Conservation (phyloP, 177 flowering plant species). For the Telopea speciosissima region DNA sequence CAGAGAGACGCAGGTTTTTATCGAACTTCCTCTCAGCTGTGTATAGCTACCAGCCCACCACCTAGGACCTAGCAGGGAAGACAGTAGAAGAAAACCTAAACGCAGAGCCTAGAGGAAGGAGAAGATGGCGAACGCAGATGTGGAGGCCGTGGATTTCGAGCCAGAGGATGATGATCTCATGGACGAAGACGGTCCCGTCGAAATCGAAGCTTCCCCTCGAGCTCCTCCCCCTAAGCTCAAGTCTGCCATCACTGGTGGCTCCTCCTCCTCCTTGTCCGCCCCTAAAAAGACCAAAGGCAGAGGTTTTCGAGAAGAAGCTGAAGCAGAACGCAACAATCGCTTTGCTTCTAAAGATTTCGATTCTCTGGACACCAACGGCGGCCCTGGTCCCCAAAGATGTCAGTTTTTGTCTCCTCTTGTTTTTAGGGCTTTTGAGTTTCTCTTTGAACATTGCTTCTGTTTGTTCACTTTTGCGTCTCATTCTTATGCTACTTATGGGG, state of each 20-base stretch:
- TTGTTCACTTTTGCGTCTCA: not conserved
- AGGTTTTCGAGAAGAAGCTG: conserved; percentile 66
- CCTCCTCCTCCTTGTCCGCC: conserved; percentile 14
- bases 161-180: conserved; percentile 60
- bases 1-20: no score
- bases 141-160: conserved; percentile 84
- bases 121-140: conserved; percentile 44
- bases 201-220: conserved; percentile 48
- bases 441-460: not conserved
- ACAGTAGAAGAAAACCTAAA: no score
- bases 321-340: conserved; percentile 46
- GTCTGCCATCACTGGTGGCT: conserved; percentile 65
- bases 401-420: conserved; percentile 16
- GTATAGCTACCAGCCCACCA: no score
- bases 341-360: conserved; percentile 64
- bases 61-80: no score
- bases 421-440: conserved; percentile 9
- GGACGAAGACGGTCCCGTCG: conserved; percentile 64
- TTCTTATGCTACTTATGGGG: not conserved
- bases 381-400: conserved; percentile 92
- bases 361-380: conserved; percentile 63
- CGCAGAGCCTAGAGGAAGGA: not conserved
- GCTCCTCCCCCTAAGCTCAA: conserved; percentile 55
- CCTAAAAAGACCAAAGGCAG: conserved; percentile 83
- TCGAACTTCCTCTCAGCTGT: no score